phyloP scores from a whole-genome alignment of 306 rosid genomes.

The Arachis stenosperma region DNA sequence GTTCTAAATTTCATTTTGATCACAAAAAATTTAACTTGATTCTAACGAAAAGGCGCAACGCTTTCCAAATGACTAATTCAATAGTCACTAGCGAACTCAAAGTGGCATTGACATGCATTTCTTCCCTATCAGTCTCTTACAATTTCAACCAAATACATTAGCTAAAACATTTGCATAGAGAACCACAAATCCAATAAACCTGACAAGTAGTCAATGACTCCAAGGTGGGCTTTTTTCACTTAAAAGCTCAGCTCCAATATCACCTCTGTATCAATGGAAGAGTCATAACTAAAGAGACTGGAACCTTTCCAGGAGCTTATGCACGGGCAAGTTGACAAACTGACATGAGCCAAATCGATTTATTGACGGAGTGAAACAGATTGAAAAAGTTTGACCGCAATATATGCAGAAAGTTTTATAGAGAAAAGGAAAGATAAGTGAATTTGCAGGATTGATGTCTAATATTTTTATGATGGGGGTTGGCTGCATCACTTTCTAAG shows the following conservation, averaged over 20 bases:
- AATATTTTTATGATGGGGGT: background rate
- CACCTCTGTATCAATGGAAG: background rate
- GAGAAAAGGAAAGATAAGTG: constrained; percentile 8
- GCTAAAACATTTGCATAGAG: constrained; percentile 17
- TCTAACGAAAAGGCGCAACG: constrained; percentile 20
- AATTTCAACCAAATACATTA: constrained; percentile 22
- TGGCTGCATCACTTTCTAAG: constrained; percentile 7
- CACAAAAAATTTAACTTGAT: background rate
- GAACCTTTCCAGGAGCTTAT: background rate
- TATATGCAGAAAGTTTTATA: background rate
- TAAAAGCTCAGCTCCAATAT: background rate
- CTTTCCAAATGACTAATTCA: constrained; percentile 9
- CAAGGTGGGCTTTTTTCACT: background rate
- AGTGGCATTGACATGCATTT: constrained; percentile 14
- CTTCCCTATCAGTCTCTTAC: constrained; percentile 33
- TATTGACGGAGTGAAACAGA: background rate
- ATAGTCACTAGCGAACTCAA: constrained; percentile 3
- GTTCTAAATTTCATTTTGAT: constrained; percentile 23
- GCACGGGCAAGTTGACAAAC: background rate
- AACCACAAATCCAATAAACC: constrained; percentile 6
- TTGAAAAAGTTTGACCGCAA: constrained; percentile 10
- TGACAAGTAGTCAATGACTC: background rate
- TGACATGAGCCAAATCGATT: constrained; percentile 11
- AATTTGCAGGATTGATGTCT: constrained; percentile 1
- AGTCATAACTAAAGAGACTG: background rate